Conservation (phyloP, 495 filamentous ascomycete genomes). For the Tetracladium setigerum region DNA sequence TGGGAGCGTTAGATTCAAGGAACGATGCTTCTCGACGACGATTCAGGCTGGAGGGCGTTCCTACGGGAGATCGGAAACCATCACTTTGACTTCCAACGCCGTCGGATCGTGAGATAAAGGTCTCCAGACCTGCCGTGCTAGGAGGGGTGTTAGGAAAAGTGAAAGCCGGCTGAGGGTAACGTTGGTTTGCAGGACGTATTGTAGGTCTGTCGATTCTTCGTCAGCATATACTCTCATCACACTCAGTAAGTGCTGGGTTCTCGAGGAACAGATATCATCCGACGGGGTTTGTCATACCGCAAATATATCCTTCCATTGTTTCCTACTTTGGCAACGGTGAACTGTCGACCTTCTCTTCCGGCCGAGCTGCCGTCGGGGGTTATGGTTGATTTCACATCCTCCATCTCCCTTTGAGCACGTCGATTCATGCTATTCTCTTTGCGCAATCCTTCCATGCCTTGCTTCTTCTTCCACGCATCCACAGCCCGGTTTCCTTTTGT, state of each 20-base stretch:
- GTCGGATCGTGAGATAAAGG: constrained; percentile 29
- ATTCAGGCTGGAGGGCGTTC: constrained; percentile 22
- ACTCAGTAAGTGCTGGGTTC: neutral
- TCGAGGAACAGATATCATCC: neutral
- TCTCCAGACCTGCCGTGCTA: constrained; percentile 45
- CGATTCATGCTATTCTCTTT: constrained; percentile 20
- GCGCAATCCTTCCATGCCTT: constrained; percentile 18
- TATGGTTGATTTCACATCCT: constrained; percentile 37
- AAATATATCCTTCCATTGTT: constrained; percentile 91
- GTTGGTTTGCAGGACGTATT: constrained; percentile 47
- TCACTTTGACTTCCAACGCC: constrained; percentile 34
- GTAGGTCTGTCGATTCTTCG: constrained; percentile 41
- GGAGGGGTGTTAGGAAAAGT: constrained; percentile 51
- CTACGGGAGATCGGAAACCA: constrained; percentile 41
- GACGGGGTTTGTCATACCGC: constrained; percentile 52
- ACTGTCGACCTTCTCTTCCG: constrained; percentile 65
- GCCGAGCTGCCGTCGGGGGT: constrained; percentile 32
- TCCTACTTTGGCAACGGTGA: constrained; percentile 89
- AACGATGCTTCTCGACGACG: constrained; percentile 24
- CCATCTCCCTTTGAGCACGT: constrained; percentile 10
- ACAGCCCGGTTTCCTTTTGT: constrained; percentile 5
- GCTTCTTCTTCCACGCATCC: constrained; percentile 10
- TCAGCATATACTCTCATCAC: neutral
- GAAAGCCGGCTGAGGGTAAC: constrained; percentile 51
- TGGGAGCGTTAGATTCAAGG: constrained; percentile 13